Evolutionary conservation across 331 rosid genomes (phyloP).

Genomic region (Spiraea crenata): DNA sequence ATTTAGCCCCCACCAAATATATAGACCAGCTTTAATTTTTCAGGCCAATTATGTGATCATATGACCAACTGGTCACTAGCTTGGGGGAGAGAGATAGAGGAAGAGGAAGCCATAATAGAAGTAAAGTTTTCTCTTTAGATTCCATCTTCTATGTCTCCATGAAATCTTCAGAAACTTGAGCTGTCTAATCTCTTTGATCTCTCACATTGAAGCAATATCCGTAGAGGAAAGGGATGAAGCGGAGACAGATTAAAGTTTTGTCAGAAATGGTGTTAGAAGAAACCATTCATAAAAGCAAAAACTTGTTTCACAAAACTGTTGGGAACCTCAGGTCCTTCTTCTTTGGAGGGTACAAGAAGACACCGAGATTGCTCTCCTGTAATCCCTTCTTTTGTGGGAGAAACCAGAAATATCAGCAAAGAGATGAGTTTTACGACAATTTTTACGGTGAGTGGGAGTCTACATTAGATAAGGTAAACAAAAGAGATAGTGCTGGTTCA

Average conservation of each 20-base stretch:
- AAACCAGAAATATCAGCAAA: slow-evolving; percentile 34
- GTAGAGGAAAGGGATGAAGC: slow-evolving; percentile 26
- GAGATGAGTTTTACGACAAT: slow-evolving; percentile 54
- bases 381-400: slow-evolving; percentile 45
- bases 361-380: slow-evolving; percentile 60
- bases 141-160: slow-evolving; percentile 45
- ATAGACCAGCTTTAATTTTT: neutral
- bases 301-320: slow-evolving; percentile 45
- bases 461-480: slow-evolving; percentile 38
- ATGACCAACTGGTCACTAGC: slow-evolving; percentile 21
- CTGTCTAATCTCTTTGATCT: slow-evolving; percentile 26
- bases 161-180: slow-evolving; percentile 36
- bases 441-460: slow-evolving; percentile 68
- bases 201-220: slow-evolving; percentile 28
- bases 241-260: slow-evolving; percentile 15
- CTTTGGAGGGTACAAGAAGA: slow-evolving; percentile 57
- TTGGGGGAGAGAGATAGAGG: slow-evolving; percentile 22
- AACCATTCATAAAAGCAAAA: slow-evolving; percentile 51
- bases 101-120: slow-evolving; percentile 28
- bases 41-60: slow-evolving; percentile 15
- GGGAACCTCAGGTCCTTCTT: slow-evolving; percentile 47
- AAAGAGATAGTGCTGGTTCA: slow-evolving; percentile 2
- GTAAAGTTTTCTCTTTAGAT: slow-evolving; percentile 31
- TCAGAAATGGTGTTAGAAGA: slow-evolving; percentile 65
- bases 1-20: slow-evolving; percentile 10